Conservation (phyloP, 2,329 filamentous ascomycete genomes). For the Berkeleyomyces rouxiae region DNA sequence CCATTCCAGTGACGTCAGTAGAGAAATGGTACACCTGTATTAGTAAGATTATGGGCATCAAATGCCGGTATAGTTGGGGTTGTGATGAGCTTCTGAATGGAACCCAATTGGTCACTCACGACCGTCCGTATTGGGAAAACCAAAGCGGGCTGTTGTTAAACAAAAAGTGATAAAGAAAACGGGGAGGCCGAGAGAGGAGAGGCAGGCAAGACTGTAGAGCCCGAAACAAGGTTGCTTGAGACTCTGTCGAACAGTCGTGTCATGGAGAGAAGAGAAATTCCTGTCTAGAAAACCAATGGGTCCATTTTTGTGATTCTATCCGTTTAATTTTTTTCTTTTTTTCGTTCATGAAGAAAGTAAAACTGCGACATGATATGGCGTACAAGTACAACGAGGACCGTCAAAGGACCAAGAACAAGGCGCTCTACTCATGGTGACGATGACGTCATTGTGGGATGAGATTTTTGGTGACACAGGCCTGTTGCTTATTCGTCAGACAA, state of each 20-base stretch:
- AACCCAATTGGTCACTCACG: neutral
- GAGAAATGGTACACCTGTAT: neutral
- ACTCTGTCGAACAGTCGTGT: neutral
- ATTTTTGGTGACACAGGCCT: neutral
- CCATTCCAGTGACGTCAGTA: neutral
- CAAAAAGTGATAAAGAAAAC: neutral
- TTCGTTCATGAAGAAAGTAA: neutral
- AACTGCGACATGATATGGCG: neutral
- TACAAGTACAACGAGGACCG: neutral
- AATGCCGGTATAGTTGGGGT: neutral
- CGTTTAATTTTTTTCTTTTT: neutral
- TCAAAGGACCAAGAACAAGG: neutral
- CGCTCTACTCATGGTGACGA: neutral
- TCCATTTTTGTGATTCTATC: neutral
- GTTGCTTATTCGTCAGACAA: neutral
- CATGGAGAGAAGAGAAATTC: neutral
- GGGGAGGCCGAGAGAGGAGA: neutral
- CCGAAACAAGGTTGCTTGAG: neutral
- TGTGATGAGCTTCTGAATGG: neutral
- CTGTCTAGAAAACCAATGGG: neutral
- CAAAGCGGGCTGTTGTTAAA: neutral
- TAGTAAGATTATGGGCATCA: neutral
- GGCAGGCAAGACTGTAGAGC: neutral
- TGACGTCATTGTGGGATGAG: neutral
- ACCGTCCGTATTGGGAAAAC: neutral